Conservation (phyloP, 352 stramenopile species). For the Phytophthora sansomeana region DNA sequence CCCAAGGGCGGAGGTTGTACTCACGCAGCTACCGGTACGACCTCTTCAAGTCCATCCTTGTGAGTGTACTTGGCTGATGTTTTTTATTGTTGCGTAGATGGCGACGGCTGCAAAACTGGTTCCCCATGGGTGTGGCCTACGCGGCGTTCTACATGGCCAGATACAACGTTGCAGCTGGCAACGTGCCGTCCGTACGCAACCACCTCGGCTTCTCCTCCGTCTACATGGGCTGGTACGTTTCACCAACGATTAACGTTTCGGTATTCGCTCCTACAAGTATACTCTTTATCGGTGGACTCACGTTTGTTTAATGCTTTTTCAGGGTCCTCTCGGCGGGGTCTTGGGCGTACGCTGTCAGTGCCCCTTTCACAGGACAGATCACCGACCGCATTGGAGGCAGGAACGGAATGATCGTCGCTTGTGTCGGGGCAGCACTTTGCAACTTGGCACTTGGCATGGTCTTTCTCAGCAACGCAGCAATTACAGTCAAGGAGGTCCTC, state of each 20-base stretch:
- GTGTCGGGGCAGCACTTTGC: slow-evolving; percentile 64
- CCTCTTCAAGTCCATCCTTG: neutral
- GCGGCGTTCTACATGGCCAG: slow-evolving; percentile 84
- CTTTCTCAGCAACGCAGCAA: slow-evolving; percentile 54
- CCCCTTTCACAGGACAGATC: slow-evolving; percentile 74
- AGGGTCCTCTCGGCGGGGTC: slow-evolving; percentile 76
- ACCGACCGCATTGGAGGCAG: slow-evolving; percentile 77
- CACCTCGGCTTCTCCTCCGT: slow-evolving; percentile 65
- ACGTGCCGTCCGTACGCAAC: slow-evolving; percentile 63
- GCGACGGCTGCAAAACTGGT: slow-evolving; percentile 78
- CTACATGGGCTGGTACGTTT: slow-evolving; percentile 77
- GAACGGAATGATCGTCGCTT: slow-evolving; percentile 78
- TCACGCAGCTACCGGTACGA: slow-evolving; percentile 61
- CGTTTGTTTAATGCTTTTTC: neutral
- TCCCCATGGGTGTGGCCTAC: slow-evolving; percentile 79
- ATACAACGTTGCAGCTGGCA: slow-evolving; percentile 78
- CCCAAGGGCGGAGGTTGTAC: slow-evolving; percentile 58
- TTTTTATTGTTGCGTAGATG: slow-evolving; percentile 39
- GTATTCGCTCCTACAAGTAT: neutral
- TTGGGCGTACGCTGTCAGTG: slow-evolving; percentile 75
- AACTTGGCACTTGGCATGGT: slow-evolving; percentile 67
- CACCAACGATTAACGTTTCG: neutral
- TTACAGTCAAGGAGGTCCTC: slow-evolving; percentile 42
- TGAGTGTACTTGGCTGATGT: slow-evolving; percentile 1
- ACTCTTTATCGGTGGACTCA: neutral